Evolutionary conservation across 2,329 filamentous ascomycete species (phyloP).

Genomic region (Penicillium sp.): DNA sequence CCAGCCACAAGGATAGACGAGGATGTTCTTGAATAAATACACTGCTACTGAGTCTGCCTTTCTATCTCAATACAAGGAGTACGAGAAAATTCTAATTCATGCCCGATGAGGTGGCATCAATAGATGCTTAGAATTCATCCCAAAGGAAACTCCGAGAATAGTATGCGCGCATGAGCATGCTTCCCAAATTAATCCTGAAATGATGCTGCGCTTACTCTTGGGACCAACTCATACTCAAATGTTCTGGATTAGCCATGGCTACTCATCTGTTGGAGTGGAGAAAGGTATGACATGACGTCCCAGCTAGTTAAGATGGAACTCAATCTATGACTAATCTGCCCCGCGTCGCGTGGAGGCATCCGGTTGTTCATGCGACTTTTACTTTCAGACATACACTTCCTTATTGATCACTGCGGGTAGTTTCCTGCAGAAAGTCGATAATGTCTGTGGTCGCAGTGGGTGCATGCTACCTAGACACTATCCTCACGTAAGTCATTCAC

Average conservation of each 20-base stretch:
- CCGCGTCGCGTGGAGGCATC: slow-evolving; percentile 1
- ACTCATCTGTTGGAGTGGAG: neutral
- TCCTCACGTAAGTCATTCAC: slow-evolving; percentile 52
- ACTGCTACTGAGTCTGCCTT: neutral
- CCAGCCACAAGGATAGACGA: neutral
- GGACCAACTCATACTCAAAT: neutral
- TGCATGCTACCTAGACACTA: slow-evolving; percentile 67
- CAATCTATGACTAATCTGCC: slow-evolving; percentile 22
- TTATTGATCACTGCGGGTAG: neutral
- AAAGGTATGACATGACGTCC: neutral
- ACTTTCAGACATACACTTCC: neutral
- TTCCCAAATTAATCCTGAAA: neutral
- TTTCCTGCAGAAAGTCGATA: neutral
- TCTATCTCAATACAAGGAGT: neutral
- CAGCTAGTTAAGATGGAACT: no score
- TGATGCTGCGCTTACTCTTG: neutral
- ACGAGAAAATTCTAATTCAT: neutral
- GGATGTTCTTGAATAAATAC: neutral
- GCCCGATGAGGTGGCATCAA: neutral
- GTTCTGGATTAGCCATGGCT: neutral
- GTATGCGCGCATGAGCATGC: neutral
- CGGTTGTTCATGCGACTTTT: neutral
- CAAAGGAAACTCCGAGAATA: neutral
- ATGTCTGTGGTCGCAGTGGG: slow-evolving; percentile 57
- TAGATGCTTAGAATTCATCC: neutral